Conservation (phyloP, 2,329 filamentous ascomycete species). For the Xylaria sp. region DNA sequence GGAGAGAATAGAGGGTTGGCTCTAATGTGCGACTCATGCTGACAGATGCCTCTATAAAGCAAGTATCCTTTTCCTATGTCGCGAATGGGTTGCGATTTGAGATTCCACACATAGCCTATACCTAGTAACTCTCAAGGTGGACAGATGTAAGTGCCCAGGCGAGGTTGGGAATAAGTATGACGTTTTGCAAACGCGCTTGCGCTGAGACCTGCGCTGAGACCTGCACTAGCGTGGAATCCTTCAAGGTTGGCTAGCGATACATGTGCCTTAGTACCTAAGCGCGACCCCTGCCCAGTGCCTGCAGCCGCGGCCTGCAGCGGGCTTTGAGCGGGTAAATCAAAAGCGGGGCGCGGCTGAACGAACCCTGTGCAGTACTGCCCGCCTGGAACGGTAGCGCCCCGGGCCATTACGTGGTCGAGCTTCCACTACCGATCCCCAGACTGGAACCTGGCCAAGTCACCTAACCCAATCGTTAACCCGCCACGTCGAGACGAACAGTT, state of each 20-base stretch:
- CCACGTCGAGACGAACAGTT: too few relatives aligned
- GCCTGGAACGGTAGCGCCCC: too few relatives aligned
- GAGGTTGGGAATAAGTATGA: not conserved
- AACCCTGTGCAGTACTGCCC: not conserved
- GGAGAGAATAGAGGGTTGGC: conserved; percentile 72
- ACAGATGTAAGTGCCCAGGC: not conserved
- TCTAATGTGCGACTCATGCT: conserved; percentile 77
- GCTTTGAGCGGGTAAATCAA: conserved; percentile 4
- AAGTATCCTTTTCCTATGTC: too few relatives aligned
- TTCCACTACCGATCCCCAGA: not conserved
- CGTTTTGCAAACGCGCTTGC: conserved; percentile 12
- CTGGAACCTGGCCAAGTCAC: too few relatives aligned
- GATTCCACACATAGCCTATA: too few relatives aligned
- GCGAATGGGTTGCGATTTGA: too few relatives aligned
- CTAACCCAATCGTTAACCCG: too few relatives aligned
- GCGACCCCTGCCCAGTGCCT: not conserved
- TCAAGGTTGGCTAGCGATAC: too few relatives aligned
- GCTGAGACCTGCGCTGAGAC: too few relatives aligned
- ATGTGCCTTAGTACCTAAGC: conserved; percentile 5
- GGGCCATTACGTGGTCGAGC: too few relatives aligned
- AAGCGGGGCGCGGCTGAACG: conserved; percentile 12
- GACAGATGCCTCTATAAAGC: not conserved
- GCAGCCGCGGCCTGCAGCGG: conserved; percentile 4
- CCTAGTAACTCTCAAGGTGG: too few relatives aligned
- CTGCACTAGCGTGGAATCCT: not conserved